phyloP scores from a whole-genome alignment of 176 grass and related monocot genomes.

The Avena atlantica region DNA sequence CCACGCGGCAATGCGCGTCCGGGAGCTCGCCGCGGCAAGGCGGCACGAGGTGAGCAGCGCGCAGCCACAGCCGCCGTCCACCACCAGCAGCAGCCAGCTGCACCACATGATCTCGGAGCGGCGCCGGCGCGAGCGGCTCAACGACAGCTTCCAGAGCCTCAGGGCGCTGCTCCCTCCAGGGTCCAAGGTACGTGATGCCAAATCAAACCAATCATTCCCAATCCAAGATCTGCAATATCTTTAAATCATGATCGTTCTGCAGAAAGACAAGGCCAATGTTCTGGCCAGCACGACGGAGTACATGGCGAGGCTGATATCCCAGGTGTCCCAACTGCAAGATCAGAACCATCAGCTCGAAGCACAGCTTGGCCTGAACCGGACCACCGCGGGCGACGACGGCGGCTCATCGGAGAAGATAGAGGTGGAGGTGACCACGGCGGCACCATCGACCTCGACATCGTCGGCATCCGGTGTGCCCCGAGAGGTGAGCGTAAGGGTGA shows the following conservation, averaged over 20 bases:
- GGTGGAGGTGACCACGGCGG: conserved; percentile 29
- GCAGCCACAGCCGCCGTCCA: not conserved
- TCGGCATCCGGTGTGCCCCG: conserved; percentile 18
- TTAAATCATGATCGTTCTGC: not conserved
- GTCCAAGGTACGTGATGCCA: conserved; percentile 52
- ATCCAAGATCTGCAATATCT: not conserved
- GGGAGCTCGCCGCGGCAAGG: conserved; percentile 2
- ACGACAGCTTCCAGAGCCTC: conserved; percentile 72
- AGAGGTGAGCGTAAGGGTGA: conserved; percentile 43
- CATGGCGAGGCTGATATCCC: conserved; percentile 55
- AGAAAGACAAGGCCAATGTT: conserved; percentile 79
- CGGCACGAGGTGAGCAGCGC: not conserved
- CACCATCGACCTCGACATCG: conserved; percentile 18
- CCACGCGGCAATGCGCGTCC: conserved; percentile 25
- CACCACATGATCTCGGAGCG: conserved; percentile 83
- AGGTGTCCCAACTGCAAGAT: conserved; percentile 51
- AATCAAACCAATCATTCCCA: too few species aligned
- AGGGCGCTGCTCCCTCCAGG: conserved; percentile 62
- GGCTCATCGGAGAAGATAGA: conserved; percentile 38
- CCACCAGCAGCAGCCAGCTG: conserved; percentile 64
- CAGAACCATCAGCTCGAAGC: conserved; percentile 63
- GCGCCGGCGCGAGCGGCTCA: conserved; percentile 71
- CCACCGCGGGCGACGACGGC: not conserved
- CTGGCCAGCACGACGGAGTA: conserved; percentile 67
- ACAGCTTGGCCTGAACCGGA: conserved; percentile 20